These are phyloP conservation scores for Ceratocystis smalleyi DNA, from an alignment of 2,329 filamentous ascomycete genomes.

Conservation along the genomic window DNA sequence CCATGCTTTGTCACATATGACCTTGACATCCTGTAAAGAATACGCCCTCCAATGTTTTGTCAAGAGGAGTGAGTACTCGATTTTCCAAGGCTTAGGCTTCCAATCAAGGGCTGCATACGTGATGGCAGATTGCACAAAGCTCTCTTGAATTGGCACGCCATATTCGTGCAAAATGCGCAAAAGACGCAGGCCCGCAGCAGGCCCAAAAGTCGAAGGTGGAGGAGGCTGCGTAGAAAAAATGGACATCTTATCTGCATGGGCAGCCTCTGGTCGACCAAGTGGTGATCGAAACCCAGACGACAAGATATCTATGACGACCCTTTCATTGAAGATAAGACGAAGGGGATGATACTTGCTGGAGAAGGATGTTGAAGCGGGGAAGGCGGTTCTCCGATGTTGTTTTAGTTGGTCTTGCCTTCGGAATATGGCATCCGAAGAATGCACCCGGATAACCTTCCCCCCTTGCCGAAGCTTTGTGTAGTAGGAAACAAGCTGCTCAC, in stretches of 20 bases:
- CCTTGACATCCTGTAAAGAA: constrained; percentile 11
- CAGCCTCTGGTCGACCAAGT: background rate
- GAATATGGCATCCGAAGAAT: constrained; percentile 13
- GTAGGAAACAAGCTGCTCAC: background rate
- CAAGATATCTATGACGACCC: constrained; percentile 12
- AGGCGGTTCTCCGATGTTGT: background rate
- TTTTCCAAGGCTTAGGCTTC: constrained; percentile 14
- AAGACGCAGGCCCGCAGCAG: constrained; percentile 13
- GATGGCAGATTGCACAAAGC: constrained; percentile 10
- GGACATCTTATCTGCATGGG: constrained; percentile 1
- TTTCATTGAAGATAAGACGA: constrained; percentile 15
- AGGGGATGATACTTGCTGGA: constrained; percentile 11
- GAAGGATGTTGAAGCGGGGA: constrained; percentile 6
- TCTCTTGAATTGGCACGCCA: constrained; percentile 5
- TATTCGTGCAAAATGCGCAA: constrained; percentile 8
- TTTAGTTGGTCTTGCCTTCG: background rate
- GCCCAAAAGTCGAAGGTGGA: constrained; percentile 10
- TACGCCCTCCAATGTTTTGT: constrained; percentile 9
- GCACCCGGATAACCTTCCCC: constrained; percentile 5
- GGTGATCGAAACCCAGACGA: constrained; percentile 11
- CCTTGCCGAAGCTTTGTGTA: background rate
- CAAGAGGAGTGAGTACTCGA: constrained; percentile 5
- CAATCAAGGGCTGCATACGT: constrained; percentile 14
- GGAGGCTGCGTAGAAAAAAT: background rate
- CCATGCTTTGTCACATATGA: constrained; percentile 15